These are phyloP conservation scores for Podospora anserina DNA, from an alignment of 495 filamentous ascomycete genomes.

Conservation along the genomic window DNA sequence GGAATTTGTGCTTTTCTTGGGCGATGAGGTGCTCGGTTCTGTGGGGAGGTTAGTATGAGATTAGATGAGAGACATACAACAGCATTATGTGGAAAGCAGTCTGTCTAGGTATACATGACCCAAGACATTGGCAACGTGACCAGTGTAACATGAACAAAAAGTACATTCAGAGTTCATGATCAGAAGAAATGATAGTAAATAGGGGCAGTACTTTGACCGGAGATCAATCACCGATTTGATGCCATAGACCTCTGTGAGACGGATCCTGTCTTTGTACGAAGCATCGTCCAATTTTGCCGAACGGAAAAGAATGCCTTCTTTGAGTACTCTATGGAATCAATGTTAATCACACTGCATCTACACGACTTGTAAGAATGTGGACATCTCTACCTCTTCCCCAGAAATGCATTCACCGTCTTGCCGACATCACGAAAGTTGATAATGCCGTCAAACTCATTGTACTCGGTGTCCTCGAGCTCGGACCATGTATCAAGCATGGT, in stretches of 20 bases:
- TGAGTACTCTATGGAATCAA: slow-evolving; percentile 51
- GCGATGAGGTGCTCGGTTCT: slow-evolving; percentile 68
- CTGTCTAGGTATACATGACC: too few relatives aligned
- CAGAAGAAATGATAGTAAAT: background rate
- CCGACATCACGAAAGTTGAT: slow-evolving; percentile 86
- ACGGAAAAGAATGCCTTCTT: slow-evolving; percentile 67
- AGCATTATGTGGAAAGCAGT: too few relatives aligned
- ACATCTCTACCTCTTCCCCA: slow-evolving; percentile 48
- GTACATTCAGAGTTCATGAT: too few relatives aligned
- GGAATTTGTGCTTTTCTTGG: slow-evolving; percentile 57
- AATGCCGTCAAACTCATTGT: slow-evolving; percentile 55
- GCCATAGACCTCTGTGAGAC: slow-evolving; percentile 58
- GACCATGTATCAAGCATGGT: background rate
- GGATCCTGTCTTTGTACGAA: slow-evolving; percentile 57
- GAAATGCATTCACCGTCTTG: slow-evolving; percentile 61
- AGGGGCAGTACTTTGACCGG: slow-evolving; percentile 59
- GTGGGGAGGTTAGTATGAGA: background rate
- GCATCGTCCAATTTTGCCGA: slow-evolving; percentile 75
- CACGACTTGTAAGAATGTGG: too few relatives aligned
- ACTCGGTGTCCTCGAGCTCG: background rate
- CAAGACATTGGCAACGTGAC: background rate
- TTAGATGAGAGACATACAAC: too few relatives aligned
- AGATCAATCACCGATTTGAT: slow-evolving; percentile 74
- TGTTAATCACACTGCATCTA: background rate
- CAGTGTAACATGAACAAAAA: background rate